Base-by-base conservation (phyloP, 179 eudicot species). In the Heliamphora pulchella region DNA sequence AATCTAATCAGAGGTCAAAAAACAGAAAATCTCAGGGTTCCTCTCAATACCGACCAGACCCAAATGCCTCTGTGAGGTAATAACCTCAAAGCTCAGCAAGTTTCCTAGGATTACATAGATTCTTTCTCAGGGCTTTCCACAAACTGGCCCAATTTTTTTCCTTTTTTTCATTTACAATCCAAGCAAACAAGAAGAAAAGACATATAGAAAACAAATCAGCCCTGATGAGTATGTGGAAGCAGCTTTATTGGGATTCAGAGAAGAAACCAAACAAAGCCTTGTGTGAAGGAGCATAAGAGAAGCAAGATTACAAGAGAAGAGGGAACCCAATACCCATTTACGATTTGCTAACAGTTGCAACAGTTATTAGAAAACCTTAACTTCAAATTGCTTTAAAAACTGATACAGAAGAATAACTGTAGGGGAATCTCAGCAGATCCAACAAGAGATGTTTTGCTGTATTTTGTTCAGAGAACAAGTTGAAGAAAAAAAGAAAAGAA, bases 131-230 rank as follows among this genome's bases (percentile, higher is more conserved):
- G 44, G 71, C 5, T 41, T 67, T 67, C 71, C 71, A 67, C 47
- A 67, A 65, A 15, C 14, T 66, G 13, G 50, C n/a, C 71, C 3
- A 31, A 31, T 31, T 31, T 31, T 31, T 31, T 31, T 31, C 31
- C 31, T 31, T 31, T 31, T 31, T 43, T 67, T 4, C 2, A 41
- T 5, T 5, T 1, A 18, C 44, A 67, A 67, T 67, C 71, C 5
- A 67, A 67, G 71, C 47, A 41, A 67, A 67, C 70, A 65, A 39
- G 70, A 65, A 65, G 7, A 65, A 65, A 65, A 65, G 44, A 65
- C 13, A 65, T 17, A 43, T 46, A 9, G 15, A 0, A 65, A 65
- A 31, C 48, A 67, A 66, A 66, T 66, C 47, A 67, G 43, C 14
- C 18, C 15, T 3, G 13, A 67, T 17, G 1, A 15, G 20, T 59